Conservation (phyloP, 352 stramenopile genomes). For the Phytophthora fragariae region DNA sequence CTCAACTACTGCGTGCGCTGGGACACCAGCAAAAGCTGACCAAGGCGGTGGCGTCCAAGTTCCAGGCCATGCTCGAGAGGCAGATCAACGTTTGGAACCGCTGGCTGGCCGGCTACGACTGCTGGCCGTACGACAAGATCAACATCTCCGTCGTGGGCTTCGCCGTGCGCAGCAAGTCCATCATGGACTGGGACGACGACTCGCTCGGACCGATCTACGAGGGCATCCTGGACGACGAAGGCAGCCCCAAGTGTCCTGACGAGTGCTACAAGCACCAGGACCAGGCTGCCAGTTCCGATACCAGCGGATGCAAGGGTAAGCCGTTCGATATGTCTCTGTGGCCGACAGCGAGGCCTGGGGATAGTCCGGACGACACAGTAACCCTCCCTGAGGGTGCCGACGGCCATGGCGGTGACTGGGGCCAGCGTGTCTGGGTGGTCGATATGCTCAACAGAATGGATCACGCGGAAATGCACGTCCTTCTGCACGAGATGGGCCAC, state of each 20-base stretch:
- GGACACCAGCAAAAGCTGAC: not conserved
- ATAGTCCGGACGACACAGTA: too few relatives aligned
- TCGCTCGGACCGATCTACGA: not conserved
- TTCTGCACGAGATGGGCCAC: too few relatives aligned
- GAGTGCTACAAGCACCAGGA: not conserved
- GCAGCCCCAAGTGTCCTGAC: not conserved
- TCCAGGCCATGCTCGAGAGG: not conserved
- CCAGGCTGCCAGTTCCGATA: not conserved
- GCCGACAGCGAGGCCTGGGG: not conserved
- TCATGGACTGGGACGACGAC: not conserved
- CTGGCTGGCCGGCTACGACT: not conserved
- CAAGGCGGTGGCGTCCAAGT: not conserved
- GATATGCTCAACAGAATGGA: too few relatives aligned
- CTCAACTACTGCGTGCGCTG: not conserved
- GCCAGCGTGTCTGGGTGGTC: too few relatives aligned
- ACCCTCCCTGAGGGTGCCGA: too few relatives aligned
- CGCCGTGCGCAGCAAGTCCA: not conserved
- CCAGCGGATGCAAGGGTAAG: not conserved
- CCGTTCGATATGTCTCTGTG: not conserved
- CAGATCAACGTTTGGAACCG: not conserved
- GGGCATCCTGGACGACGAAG: not conserved
- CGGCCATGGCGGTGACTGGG: too few relatives aligned
- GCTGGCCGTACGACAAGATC: slow-evolving; percentile 1
- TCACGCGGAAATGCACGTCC: too few relatives aligned
- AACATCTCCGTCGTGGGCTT: not conserved